Evolutionary conservation across 805 yeast genomes (phyloP), one percentile per base, ranked within the genome.

Genomic region (Kazachstania kunashirensis): DNA sequence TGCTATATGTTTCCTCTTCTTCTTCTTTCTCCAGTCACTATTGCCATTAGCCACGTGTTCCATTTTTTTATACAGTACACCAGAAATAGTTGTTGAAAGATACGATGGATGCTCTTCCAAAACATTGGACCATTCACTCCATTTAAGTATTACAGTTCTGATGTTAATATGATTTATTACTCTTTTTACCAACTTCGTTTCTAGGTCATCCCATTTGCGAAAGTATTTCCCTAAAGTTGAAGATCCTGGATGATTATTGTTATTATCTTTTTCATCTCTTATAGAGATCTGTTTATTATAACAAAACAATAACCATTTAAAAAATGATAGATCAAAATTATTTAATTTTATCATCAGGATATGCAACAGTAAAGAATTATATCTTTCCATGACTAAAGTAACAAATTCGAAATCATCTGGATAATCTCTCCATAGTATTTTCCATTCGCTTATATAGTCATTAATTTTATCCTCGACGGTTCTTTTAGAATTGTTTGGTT

Each of bases 401-500:
- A 50, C 33, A 14, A 49, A 39, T 13, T 15, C 14, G 8, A 24
- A 28, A 25, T 42, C 41, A 25, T 48, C 38, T 8, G 30, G 32
- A 21, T 31, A 33, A 2, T 14, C 26, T 24, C 34, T 46, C 59
- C 59, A 53, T 3, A 41, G 11, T 11, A 40, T 42, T 34, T 38
- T 45, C 35, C 45, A 43, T 17, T 35, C 36, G 2, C 37, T 25
- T 4, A 48, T 33, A 26, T 43, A 46, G 7, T 38, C 33, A 29
- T 39, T 40, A 6, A 52, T 41, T 7, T 40, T 39, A 11, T 42
- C 46, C 17, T 42, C 26, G 16, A 13, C 10, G 20, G 20, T 33
- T 28, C 34, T 45, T 16, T 32, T 65, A 55, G 77, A 81, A 53
- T 74, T 68, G 51, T 71, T 71, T 84, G 42, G 77, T 79, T 72